These are phyloP conservation scores for Micractinium conductrix DNA, from an alignment of 139 green algal species.

Conservation along the genomic window DNA sequence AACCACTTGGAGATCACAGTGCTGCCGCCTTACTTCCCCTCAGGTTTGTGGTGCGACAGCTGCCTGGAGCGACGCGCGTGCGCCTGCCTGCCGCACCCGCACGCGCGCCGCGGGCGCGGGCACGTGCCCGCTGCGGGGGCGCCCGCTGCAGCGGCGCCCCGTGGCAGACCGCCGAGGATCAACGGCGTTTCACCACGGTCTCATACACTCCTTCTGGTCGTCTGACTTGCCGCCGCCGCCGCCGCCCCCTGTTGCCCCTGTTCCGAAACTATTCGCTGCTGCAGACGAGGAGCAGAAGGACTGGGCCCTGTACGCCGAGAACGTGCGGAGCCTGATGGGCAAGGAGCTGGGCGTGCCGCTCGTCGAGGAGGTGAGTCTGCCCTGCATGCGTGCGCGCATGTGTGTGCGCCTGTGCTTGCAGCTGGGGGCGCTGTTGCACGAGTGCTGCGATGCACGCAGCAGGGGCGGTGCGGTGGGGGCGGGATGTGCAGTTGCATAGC, in stretches of 20 bases:
- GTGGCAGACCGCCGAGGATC: no score
- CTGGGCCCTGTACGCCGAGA: constrained; percentile 52
- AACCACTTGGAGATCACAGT: constrained; percentile 35
- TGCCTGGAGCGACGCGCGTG: no score
- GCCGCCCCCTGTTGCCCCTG: background rate
- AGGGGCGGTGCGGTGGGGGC: background rate
- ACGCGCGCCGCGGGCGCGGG: no score
- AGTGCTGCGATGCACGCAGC: background rate
- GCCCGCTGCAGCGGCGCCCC: no score
- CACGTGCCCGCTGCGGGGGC: no score
- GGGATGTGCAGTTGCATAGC: background rate
- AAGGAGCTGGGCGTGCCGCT: constrained; percentile 12
- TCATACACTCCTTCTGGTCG: no score
- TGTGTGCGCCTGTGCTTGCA: background rate
- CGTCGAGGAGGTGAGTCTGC: constrained; percentile 34
- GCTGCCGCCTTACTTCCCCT: constrained; percentile 42
- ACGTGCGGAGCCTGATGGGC: constrained; percentile 53
- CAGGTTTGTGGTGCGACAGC: background rate
- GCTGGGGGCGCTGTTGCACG: background rate
- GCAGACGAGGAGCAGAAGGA: constrained; percentile 45
- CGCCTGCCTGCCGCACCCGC: no score
- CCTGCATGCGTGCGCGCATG: background rate
- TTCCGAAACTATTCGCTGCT: background rate
- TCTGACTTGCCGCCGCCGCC: no score
- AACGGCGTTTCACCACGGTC: no score